These are phyloP conservation scores for Orbilia ellipsospora DNA, from an alignment of 2,329 filamentous ascomycete species.

Conservation along the genomic window DNA sequence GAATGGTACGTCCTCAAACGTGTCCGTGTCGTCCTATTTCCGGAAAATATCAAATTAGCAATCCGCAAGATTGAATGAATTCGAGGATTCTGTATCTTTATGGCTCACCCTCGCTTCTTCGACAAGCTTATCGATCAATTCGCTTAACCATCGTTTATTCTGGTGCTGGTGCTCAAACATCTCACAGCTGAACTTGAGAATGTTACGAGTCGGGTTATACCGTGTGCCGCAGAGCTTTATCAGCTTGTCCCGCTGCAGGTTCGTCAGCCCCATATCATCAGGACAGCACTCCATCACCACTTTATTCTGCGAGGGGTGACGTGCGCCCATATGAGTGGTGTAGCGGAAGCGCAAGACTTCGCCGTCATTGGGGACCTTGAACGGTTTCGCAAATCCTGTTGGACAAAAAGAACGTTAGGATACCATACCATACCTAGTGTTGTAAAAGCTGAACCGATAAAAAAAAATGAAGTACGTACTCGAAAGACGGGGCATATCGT, in stretches of 20 bases:
- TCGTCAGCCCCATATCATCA: slow-evolving; percentile 72
- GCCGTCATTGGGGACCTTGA: slow-evolving; percentile 74
- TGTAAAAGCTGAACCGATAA: slow-evolving; percentile 11
- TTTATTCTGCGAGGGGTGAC: slow-evolving; percentile 90
- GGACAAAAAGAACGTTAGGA: slow-evolving; percentile 8
- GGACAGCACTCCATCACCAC: slow-evolving; percentile 91
- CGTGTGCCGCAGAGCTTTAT: slow-evolving; percentile 86
- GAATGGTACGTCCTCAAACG: slow-evolving; percentile 87
- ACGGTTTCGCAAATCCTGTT: slow-evolving; percentile 83
- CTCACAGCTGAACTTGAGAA: slow-evolving; percentile 91
- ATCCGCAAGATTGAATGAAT: not conserved
- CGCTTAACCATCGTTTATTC: slow-evolving; percentile 94
- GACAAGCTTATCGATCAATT: slow-evolving; percentile 79
- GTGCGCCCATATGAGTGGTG: slow-evolving; percentile 94
- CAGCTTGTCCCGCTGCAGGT: slow-evolving; percentile 79
- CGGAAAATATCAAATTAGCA: not conserved
- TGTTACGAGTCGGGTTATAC: slow-evolving; percentile 84
- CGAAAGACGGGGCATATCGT: slow-evolving; percentile 92
- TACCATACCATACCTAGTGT: too few relatives aligned
- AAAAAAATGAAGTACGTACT: slow-evolving; percentile 71
- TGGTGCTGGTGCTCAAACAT: slow-evolving; percentile 88
- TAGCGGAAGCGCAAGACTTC: slow-evolving; percentile 92
- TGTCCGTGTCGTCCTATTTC: slow-evolving; percentile 75
- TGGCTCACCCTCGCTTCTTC: slow-evolving; percentile 74
- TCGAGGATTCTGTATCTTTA: not conserved